Evolutionary conservation across 805 yeast species (phyloP).

Genomic region (Monosporozyma yasuniensis): DNA sequence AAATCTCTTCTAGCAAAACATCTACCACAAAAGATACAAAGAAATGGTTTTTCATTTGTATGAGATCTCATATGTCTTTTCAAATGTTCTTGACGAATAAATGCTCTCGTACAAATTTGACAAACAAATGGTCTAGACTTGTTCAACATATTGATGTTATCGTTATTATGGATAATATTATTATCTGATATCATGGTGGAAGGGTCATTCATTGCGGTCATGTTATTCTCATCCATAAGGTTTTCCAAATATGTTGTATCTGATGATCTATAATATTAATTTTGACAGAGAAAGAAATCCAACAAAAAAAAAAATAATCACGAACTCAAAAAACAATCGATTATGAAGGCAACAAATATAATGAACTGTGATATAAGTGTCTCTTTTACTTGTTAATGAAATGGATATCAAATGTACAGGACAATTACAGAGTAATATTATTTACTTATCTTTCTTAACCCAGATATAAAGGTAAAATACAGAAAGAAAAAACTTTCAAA

Average conservation of each 20-base stretch:
- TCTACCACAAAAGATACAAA: constrained; percentile 92
- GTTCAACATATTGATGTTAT: neutral
- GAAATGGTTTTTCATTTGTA: constrained; percentile 93
- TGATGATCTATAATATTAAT: no score
- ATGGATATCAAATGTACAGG: no score
- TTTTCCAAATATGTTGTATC: no score
- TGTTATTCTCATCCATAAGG: neutral
- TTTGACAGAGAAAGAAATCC: neutral
- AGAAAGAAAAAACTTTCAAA: no score
- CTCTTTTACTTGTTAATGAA: no score
- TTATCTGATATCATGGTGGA: neutral
- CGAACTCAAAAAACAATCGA: no score
- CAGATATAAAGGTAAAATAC: no score
- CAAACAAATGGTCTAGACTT: constrained; percentile 92
- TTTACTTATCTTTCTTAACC: no score
- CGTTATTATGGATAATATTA: neutral
- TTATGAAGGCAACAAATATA: no score
- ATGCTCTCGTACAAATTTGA: constrained; percentile 82
- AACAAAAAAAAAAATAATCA: no score
- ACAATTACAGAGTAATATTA: no score
- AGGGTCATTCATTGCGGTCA: neutral
- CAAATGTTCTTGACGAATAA: constrained; percentile 89
- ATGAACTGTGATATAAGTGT: no score
- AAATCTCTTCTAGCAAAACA: constrained; percentile 86
- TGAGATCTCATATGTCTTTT: constrained; percentile 92